phyloP scores from a whole-genome alignment of 805 yeast genomes.

The Myxozyma monticola region DNA sequence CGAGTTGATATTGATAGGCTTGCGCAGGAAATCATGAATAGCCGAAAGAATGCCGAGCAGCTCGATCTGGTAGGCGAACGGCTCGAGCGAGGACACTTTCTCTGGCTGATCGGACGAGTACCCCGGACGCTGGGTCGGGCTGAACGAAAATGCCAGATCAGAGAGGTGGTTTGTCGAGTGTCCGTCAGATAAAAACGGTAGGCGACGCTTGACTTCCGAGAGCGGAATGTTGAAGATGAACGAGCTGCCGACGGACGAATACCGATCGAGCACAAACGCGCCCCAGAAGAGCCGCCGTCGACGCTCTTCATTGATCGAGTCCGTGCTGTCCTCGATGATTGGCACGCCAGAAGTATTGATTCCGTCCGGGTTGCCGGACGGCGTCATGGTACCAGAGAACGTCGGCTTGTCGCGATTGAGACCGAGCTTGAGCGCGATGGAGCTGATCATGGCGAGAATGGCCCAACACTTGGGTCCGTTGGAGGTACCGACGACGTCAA shows the following conservation, averaged over 20 bases:
- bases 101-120: neutral
- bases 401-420: constrained; percentile 16
- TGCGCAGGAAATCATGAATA: constrained; percentile 33
- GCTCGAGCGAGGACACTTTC: neutral
- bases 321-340: constrained; percentile 18
- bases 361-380: constrained; percentile 1
- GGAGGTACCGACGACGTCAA: constrained; percentile 34
- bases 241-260: constrained; percentile 33
- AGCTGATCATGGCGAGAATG: constrained; percentile 33
- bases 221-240: constrained; percentile 33
- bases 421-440: constrained; percentile 30
- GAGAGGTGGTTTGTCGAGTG: neutral
- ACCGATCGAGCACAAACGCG: constrained; percentile 32
- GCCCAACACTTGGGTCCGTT: constrained; percentile 38
- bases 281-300: constrained; percentile 36
- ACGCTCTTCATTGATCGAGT: constrained; percentile 22
- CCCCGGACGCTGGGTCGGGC: neutral
- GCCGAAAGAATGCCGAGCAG: constrained; percentile 30
- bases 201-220: constrained; percentile 29
- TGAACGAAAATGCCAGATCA: neutral
- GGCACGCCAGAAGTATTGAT: constrained; percentile 15
- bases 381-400: constrained; percentile 3
- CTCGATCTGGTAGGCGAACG: constrained; percentile 32
- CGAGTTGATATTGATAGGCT: constrained; percentile 32
- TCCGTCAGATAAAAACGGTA: constrained; percentile 19